Evolutionary conservation across 164 flowering plant genomes (phyloP).

Genomic region (Brasenia schreberi): DNA sequence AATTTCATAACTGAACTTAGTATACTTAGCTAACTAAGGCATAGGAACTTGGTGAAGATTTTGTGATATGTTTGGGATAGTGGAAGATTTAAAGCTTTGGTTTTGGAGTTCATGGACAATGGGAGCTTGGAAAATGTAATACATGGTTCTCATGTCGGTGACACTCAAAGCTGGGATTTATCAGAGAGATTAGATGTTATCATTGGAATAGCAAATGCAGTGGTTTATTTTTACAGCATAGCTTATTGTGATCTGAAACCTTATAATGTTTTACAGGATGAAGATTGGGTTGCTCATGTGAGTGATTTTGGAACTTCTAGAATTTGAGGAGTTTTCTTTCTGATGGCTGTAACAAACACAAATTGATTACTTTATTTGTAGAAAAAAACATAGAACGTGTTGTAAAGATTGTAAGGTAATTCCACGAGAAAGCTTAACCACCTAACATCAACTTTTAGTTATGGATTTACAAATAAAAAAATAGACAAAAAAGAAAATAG

Average conservation of each 20-base stretch:
- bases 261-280: conserved; percentile 62
- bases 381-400: too few relatives aligned
- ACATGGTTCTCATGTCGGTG: conserved; percentile 27
- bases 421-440: too few relatives aligned
- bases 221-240: conserved; percentile 62
- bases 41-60: conserved; percentile 61
- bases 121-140: conserved; percentile 61
- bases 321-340: conserved; percentile 54
- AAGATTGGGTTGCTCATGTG: conserved; percentile 53
- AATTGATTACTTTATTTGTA: too few relatives aligned
- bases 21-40: conserved; percentile 44
- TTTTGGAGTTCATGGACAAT: conserved; percentile 67
- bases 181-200: conserved; percentile 35
- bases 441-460: too few relatives aligned
- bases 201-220: conserved; percentile 44
- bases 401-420: too few relatives aligned
- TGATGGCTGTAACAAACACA: too few relatives aligned
- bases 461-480: too few relatives aligned
- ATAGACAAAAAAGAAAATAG: too few relatives aligned
- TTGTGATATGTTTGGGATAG: conserved; percentile 84
- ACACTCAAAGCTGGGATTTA: conserved; percentile 33
- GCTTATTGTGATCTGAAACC: conserved; percentile 85
- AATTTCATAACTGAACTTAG: conserved; percentile 54
- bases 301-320: conserved; percentile 91
- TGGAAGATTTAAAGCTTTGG: conserved; percentile 55